Conservation (phyloP, 2,329 filamentous ascomycete genomes). For the Nothophoma quercina region DNA sequence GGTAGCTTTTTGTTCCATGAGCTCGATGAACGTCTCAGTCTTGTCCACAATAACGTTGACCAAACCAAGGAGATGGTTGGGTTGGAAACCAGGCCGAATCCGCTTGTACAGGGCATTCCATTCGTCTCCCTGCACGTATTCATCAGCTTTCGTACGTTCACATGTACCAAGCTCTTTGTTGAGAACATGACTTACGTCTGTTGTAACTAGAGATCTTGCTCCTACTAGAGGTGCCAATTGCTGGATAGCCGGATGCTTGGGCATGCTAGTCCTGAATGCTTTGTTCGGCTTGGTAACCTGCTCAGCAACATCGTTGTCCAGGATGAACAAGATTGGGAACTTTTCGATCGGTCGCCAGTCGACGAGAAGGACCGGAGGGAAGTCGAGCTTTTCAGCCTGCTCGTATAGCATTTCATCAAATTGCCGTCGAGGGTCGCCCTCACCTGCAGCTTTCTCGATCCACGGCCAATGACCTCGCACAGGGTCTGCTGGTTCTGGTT, state of each 20-base stretch:
- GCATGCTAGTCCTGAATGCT: constrained; percentile 21
- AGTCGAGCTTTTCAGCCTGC: constrained; percentile 23
- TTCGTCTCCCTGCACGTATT: constrained; percentile 17
- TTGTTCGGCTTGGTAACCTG: constrained; percentile 27
- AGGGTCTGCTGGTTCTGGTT: constrained; percentile 25
- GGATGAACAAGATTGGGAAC: constrained; percentile 22
- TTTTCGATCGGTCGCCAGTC: constrained; percentile 27
- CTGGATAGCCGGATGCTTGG: constrained; percentile 28
- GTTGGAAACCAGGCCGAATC: constrained; percentile 25
- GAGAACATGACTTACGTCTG: constrained; percentile 26
- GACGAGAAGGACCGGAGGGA: constrained; percentile 26
- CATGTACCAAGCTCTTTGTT: fast-evolving
- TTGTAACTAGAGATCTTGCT: constrained; percentile 26
- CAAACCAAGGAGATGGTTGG: constrained; percentile 21
- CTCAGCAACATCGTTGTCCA: constrained; percentile 28
- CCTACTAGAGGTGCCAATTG: constrained; percentile 24
- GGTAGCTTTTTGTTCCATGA: constrained; percentile 24
- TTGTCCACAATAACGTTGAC: constrained; percentile 39
- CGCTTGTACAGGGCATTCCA: constrained; percentile 21
- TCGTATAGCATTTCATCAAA: constrained; percentile 32
- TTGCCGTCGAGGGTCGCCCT: constrained; percentile 22
- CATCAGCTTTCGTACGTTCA: background rate
- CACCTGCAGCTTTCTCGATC: constrained; percentile 23
- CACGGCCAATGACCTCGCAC: constrained; percentile 28
- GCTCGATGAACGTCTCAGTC: constrained; percentile 29